Conservation (phyloP, 495 filamentous ascomycete species). For the Talaromyces borbonicus region DNA sequence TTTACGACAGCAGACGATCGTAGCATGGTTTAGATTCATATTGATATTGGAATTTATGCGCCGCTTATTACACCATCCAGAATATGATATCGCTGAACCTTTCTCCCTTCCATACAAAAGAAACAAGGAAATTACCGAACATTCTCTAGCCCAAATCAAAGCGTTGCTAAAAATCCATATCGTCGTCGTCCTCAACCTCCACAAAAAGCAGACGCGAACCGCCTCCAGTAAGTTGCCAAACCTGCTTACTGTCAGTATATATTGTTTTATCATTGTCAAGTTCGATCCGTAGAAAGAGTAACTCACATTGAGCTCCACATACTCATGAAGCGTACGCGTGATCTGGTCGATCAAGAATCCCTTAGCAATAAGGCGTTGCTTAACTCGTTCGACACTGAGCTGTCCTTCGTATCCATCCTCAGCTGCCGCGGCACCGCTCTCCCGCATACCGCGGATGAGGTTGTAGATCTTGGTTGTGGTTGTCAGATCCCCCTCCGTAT, state of each 20-base stretch:
- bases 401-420: conserved; percentile 64
- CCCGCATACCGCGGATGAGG: conserved; percentile 74
- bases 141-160: too few relatives aligned
- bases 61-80: conserved; percentile 1
- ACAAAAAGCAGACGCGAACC: conserved; percentile 81
- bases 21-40: too few relatives aligned
- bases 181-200: conserved; percentile 44
- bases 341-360: conserved; percentile 95
- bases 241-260: conserved; percentile 39
- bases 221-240: conserved; percentile 90
- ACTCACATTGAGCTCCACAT: conserved; percentile 79
- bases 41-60: too few relatives aligned
- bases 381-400: conserved; percentile 74
- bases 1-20: too few relatives aligned
- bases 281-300: background rate
- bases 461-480: conserved; percentile 88
- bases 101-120: conserved; percentile 1
- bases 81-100: conserved; percentile 4
- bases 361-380: conserved; percentile 86
- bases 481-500: conserved; percentile 56
- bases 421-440: conserved; percentile 67
- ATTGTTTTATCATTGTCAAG: conserved; percentile 14
- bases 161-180: conserved; percentile 39
- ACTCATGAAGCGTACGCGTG: conserved; percentile 76
- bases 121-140: background rate